phyloP scores from a whole-genome alignment of 805 yeast species.

The Saitoella complicata region DNA sequence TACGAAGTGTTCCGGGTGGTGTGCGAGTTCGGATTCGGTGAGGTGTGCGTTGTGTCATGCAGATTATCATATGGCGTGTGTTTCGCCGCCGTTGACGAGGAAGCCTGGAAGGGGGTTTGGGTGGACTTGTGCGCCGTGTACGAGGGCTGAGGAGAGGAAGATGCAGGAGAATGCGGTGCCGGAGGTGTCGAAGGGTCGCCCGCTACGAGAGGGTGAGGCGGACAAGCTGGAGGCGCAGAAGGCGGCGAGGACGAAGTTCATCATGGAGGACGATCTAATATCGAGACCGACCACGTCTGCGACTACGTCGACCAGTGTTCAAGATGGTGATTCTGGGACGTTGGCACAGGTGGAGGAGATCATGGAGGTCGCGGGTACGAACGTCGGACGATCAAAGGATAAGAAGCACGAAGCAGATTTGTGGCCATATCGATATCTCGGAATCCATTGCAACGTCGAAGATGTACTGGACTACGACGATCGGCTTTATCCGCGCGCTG shows the following conservation, averaged over 20 bases:
- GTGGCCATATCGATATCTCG: constrained; percentile 70
- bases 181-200: background rate
- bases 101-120: constrained; percentile 79
- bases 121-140: constrained; percentile 76
- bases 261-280: no score
- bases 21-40: constrained; percentile 54
- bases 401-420: constrained; percentile 17
- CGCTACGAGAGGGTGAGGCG: background rate
- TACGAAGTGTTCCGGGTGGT: constrained; percentile 72
- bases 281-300: no score
- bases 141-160: constrained; percentile 38
- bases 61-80: constrained; percentile 63
- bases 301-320: background rate
- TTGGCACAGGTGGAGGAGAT: background rate
- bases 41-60: constrained; percentile 63
- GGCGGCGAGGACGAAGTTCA: background rate
- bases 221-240: constrained; percentile 3
- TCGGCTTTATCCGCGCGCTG: constrained; percentile 65
- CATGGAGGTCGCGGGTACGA: background rate
- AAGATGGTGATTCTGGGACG: background rate
- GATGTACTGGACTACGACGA: constrained; percentile 67
- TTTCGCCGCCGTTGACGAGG: constrained; percentile 64
- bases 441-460: constrained; percentile 55
- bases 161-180: constrained; percentile 17
- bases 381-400: constrained; percentile 14